Evolutionary conservation across 257 asterid species (phyloP), one percentile per base, ranked within the genome.

Genomic region (Nicotiana otophora): DNA sequence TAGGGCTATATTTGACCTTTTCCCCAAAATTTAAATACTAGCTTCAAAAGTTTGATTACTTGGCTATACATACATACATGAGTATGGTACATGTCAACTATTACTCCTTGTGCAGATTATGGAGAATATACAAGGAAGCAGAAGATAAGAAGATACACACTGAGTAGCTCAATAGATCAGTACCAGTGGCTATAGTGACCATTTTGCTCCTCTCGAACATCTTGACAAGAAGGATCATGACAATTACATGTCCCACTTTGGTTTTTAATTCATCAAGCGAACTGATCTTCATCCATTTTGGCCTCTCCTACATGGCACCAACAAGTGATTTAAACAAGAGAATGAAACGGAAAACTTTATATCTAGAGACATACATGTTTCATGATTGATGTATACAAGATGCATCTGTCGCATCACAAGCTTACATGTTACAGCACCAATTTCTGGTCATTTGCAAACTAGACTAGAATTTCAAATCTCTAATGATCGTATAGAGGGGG

Each of bases 181-280:
- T 0, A 60, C 99, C 98, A 4, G 98, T 95, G 0, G 92, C 89
- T 83, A 95, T 95, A 0, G 91, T 89, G 57, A 95, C 98, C 98
- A 94, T 94, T 89, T 95, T 95, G 89, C 99, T 95, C 88, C 99
- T 91, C 54, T 95, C 99, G 55, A 95, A 95, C 99, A 95, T 95
- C 89, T 95, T 95, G n/a, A 95, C 98, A 46, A 95, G 90, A 85
- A 95, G 98, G 84, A 95, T 95, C 99, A 95, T 95, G 75, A 95
- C 97, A 8, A 95, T 95, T 1, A 95, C 97, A 82, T 95, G 99
- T 55, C 99, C 99, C 2, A 95, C 98, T 88, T 92, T 95, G 2
- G 99, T 94, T 90, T 95, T 95, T 60, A 95, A 84, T 88, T 94
- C 98, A 48, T 94, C 97, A 3, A 95, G 93, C 1, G 98, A 95